Conservation (phyloP, 345 rosid genomes). For the Cardamine resedifolia region DNA sequence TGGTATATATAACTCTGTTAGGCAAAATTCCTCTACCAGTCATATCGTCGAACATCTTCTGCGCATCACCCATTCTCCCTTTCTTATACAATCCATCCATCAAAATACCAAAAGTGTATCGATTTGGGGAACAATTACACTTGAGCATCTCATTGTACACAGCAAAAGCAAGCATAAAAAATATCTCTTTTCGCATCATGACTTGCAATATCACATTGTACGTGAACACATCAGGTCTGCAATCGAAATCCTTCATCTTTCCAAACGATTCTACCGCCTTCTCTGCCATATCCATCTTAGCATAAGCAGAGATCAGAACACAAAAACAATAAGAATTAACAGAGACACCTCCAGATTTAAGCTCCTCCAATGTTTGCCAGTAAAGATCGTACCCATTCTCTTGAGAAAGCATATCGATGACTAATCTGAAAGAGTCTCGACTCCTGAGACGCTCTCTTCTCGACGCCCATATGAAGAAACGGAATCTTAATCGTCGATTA, state of each 20-base stretch:
- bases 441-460: constrained; percentile 51
- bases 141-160: constrained; percentile 70
- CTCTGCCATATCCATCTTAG: constrained; percentile 52
- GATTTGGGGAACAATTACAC: constrained; percentile 54
- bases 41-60: constrained; percentile 86
- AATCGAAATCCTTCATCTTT: constrained; percentile 66
- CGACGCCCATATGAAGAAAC: constrained; percentile 81
- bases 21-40: constrained; percentile 52
- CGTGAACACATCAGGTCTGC: constrained; percentile 62
- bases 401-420: constrained; percentile 48
- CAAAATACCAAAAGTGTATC: constrained; percentile 57
- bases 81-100: constrained; percentile 59
- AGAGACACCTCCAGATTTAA: constrained; percentile 38
- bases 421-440: constrained; percentile 33
- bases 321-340: constrained; percentile 52
- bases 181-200: constrained; percentile 42
- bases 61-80: constrained; percentile 58
- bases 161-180: constrained; percentile 57
- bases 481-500: constrained; percentile 51
- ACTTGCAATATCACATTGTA: constrained; percentile 56
- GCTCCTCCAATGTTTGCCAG: constrained; percentile 63
- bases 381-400: constrained; percentile 56
- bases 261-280: constrained; percentile 76
- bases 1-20: constrained; percentile 47
- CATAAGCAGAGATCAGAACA: constrained; percentile 60